Percentiles rank a stretch among this genome's conserved stretches.
These are phyloP conservation scores for Chaetomiaceae sp. DNA, from an alignment of 2,329 filamentous ascomycete species.

Conservation along the genomic window DNA sequence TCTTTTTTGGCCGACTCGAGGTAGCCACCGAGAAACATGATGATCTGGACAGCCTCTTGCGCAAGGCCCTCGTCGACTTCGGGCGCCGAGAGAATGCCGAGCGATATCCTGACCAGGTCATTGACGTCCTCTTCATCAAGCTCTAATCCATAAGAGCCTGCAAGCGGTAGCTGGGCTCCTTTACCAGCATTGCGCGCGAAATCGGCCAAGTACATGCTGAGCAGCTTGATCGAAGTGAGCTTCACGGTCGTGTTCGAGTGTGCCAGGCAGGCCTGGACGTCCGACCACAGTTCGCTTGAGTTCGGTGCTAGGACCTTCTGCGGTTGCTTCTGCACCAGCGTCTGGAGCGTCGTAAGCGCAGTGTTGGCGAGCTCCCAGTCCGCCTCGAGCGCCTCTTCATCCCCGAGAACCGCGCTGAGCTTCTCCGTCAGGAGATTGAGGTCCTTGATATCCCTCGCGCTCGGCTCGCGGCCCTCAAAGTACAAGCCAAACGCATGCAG, in stretches of 20 bases:
- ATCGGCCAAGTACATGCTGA: slow-evolving; percentile 73
- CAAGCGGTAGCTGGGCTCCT: slow-evolving; percentile 50
- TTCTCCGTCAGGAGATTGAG: slow-evolving; percentile 54
- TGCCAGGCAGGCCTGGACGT: slow-evolving; percentile 61
- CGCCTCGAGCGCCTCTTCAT: slow-evolving; percentile 45
- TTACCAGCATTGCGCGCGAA: slow-evolving; percentile 60
- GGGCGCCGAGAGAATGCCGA: slow-evolving; percentile 53
- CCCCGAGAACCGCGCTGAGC: slow-evolving; percentile 46
- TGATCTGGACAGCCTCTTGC: slow-evolving; percentile 69
- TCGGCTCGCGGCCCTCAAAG: slow-evolving; percentile 61
- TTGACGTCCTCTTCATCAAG: slow-evolving; percentile 60
- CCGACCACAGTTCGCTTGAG: slow-evolving; percentile 62
- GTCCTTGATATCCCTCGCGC: slow-evolving; percentile 59
- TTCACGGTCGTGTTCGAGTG: slow-evolving; percentile 71
- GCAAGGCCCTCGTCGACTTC: slow-evolving; percentile 68
- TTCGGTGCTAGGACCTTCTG: slow-evolving; percentile 54
- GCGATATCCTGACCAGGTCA: slow-evolving; percentile 46
- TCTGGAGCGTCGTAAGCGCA: slow-evolving; percentile 61
- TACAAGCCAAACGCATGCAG: slow-evolving; percentile 79
- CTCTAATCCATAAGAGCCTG: slow-evolving; percentile 64
- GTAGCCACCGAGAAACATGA: slow-evolving; percentile 69
- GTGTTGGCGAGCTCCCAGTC: slow-evolving; percentile 71
- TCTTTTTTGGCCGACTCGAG: slow-evolving; percentile 41
- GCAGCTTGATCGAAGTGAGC: slow-evolving; percentile 65
- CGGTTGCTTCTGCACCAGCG: slow-evolving; percentile 62